Base-by-base conservation (phyloP, 306 rosid genomes). In the Glycine tomentella region DNA sequence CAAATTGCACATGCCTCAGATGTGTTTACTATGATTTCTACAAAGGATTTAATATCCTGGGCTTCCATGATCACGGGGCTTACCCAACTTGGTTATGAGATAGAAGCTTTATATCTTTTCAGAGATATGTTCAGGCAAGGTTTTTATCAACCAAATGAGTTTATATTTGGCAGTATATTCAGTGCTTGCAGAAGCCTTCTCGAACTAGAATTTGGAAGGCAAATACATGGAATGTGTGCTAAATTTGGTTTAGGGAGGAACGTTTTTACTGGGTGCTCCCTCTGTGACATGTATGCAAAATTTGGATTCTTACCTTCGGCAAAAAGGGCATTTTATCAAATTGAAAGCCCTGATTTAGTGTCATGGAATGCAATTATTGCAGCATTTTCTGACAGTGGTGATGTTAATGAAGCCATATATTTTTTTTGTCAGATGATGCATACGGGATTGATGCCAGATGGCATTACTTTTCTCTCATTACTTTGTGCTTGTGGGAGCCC, bases 341-440 rank as follows among this genome's bases (percentile, higher is more conserved):
- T 93, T 50, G 88, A 90, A 48, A 84, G 38, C 67, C 93, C 89
- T 51, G 94, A 93, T 87, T 78, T 87, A 72, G 97, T 90, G 25
- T 87, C 93, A 17, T 93, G 97, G 97, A 93, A 90, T 76, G 91
- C 92, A 62, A 90, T 93, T 51, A 88, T 93, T 75, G 85, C 91
- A 4, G 92, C 97, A n/a, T 82, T 84, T 81, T 84, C 91, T 62
- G 84, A 85, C 66, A 69, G 12, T 63, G 86, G 83, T 42, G 85
- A 90, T 72, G 77, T 84, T 20, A 50, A 82, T 72, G 93, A 81
- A 89, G 91, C 97, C 69, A 13, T 85, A 61, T 74, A 76, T 20
- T 76, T 90, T 64, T 93, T 93, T 86, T 66, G 84, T 69, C 69
- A 46, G 79, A 87, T 90, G 94, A 86, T 89, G 83, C 77, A 66